Base-by-base conservation (phyloP, 805 yeast genomes). In the Starmerella powellii region DNA sequence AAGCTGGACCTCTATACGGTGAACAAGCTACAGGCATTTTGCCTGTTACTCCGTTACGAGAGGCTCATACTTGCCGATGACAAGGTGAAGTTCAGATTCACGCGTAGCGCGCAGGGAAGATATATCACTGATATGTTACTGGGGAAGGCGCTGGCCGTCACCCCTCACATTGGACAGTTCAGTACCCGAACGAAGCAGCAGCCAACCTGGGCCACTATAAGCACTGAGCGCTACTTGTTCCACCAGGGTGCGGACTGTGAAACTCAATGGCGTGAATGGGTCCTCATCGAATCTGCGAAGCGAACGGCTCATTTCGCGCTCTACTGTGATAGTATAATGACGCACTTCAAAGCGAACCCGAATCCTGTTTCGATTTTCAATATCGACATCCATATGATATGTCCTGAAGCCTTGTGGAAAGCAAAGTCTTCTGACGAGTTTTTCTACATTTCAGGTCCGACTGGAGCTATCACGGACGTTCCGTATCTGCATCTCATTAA, bases 231-330 rank as follows among this genome's bases (percentile, higher is more conserved):
- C 19, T 58, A 55, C 37, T 37, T 40, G 23, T 50, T 59, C 46
- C 53, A 51, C 34, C 46, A 51, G 24, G 54, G 56, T 11, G 59
- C 48, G 8, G 58, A 56, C n/a, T 48, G 41, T 6, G 44, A 50
- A 13, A 32, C 44, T n/a, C 62, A 59, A 34, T 72, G 77, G 77
- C 45, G 52, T 8, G 60, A 63, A 17, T 72, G 77, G 77, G 59
- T 66, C 2, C 44, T 57, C 19, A 65, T 63, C 47, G 77, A 73
- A 48, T 56, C 66, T 26, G 52, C 63, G 42, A 72, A 71, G 48
- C 58, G 63, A 11, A 42, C 57, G 2, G 46, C 49, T 5, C 54
- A 49, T 40, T 48, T 53, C 33, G 51, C 57, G 5, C 31, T 55
- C n/a, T 58, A 55, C 39, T 51, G 53, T 34, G 62, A 57, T 40